Conservation (phyloP, 768 basidiomycete genomes). For the Tricholoma terreum region DNA sequence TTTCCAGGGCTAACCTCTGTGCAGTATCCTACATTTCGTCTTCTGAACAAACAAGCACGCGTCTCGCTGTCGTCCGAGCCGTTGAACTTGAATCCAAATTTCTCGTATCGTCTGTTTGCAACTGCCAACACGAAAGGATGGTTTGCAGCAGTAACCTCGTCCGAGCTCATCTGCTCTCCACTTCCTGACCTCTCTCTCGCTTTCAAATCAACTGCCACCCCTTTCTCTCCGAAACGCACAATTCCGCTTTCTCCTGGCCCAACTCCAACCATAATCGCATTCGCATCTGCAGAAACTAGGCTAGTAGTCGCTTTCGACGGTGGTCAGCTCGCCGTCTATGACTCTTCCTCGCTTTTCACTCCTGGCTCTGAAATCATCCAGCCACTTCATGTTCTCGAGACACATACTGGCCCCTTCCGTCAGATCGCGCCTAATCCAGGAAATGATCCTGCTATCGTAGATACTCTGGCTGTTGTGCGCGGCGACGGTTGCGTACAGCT, state of each 20-base stretch:
- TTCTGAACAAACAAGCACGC: conserved; percentile 61
- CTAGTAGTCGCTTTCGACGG: conserved; percentile 56
- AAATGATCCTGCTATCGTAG: conserved; percentile 44
- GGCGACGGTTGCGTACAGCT: conserved; percentile 52
- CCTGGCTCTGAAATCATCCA: conserved; percentile 37
- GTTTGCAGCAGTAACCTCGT: conserved; percentile 55
- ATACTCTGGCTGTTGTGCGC: conserved; percentile 57
- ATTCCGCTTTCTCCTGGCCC: conserved; percentile 37
- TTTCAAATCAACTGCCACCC: conserved; percentile 36
- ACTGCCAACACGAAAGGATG: conserved; percentile 60
- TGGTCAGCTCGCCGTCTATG: conserved; percentile 60
- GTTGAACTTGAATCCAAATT: conserved; percentile 42
- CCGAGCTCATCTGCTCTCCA: conserved; percentile 58
- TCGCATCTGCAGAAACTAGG: conserved; percentile 54
- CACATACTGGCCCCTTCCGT: conserved; percentile 42
- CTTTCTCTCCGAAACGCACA: conserved; percentile 51
- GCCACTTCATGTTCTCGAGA: conserved; percentile 49
- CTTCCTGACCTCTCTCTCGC: conserved; percentile 58
- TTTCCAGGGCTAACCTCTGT: conserved; percentile 1
- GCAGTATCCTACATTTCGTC: conserved; percentile 48
- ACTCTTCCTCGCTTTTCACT: conserved; percentile 50
- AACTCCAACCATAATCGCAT: conserved; percentile 51
- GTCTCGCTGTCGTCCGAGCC: conserved; percentile 56
- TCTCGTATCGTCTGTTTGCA: conserved; percentile 50
- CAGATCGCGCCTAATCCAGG: conserved; percentile 69